Evolutionary conservation across 2,329 filamentous ascomycete genomes (phyloP).

Genomic region (Chrysoporthe cubensis): DNA sequence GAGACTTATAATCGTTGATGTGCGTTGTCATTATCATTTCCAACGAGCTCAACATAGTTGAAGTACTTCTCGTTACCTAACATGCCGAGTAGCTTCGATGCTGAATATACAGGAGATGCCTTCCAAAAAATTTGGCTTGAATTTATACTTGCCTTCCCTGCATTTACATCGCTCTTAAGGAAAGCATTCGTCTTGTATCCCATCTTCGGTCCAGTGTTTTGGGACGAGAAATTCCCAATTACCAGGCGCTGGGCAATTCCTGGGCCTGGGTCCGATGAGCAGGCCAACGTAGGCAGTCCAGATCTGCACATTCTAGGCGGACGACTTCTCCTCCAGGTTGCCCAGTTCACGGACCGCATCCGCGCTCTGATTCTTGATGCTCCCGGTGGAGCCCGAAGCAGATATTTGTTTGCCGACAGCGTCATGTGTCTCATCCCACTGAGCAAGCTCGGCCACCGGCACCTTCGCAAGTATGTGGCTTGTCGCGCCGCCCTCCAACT

Average conservation of each 20-base stretch:
- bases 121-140: no score
- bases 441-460: constrained; percentile 44
- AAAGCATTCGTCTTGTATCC: no score
- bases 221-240: background rate
- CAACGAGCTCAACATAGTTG: no score
- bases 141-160: no score
- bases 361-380: background rate
- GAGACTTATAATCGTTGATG: no score
- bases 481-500: constrained; percentile 46
- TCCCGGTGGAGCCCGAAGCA: background rate
- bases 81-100: no score
- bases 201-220: background rate
- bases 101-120: no score
- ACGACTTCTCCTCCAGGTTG: background rate
- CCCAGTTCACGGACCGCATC: background rate
- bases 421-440: constrained; percentile 48
- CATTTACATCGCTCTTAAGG: no score
- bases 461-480: constrained; percentile 54
- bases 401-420: constrained; percentile 31
- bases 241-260: no score
- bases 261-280: constrained; percentile 35
- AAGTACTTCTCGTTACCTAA: no score
- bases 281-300: background rate
- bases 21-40: no score
- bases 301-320: background rate